These are phyloP conservation scores for Globisporangium alternatum DNA, from an alignment of 352 stramenopile genomes.

Conservation along the genomic window DNA sequence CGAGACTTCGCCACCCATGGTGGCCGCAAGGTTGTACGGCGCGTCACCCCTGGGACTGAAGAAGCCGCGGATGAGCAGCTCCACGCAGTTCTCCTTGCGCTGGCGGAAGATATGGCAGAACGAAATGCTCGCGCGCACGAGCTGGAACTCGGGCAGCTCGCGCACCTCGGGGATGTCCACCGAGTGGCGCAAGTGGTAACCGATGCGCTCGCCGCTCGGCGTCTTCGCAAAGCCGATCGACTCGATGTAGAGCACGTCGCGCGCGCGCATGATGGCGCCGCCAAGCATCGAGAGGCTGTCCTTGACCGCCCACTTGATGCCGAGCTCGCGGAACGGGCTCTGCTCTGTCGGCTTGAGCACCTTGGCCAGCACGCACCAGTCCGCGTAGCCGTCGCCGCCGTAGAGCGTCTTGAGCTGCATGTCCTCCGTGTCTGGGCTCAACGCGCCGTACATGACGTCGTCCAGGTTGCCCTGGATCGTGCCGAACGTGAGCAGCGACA, in stretches of 20 bases:
- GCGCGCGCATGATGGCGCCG: conserved; percentile 32
- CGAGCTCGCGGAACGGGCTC: conserved; percentile 50
- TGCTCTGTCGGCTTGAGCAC: conserved; percentile 30
- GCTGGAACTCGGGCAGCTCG: conserved; percentile 32
- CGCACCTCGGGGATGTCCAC: conserved; percentile 33
- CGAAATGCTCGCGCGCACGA: conserved; percentile 43
- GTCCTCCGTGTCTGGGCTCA: conserved; percentile 42
- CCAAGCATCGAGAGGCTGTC: conserved; percentile 22
- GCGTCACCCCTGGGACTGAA: conserved; percentile 30
- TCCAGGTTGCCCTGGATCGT: conserved; percentile 37
- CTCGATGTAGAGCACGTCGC: conserved; percentile 63
- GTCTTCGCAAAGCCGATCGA: conserved; percentile 40
- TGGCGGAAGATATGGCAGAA: conserved; percentile 47
- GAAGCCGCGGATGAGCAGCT: conserved; percentile 38
- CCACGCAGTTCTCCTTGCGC: conserved; percentile 24
- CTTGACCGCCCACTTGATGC: conserved; percentile 59
- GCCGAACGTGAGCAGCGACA: conserved; percentile 26
- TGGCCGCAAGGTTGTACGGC: conserved; percentile 25
- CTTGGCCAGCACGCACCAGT: conserved; percentile 41
- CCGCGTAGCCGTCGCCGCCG: conserved; percentile 42
- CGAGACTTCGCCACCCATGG: conserved; percentile 13
- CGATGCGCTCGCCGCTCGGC: conserved; percentile 38
- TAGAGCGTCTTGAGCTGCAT: conserved; percentile 59
- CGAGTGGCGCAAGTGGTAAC: conserved; percentile 56
- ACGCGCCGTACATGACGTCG: conserved; percentile 58